Conservation (phyloP, 129 eudicot genomes). For the Artemisia argyi region DNA sequence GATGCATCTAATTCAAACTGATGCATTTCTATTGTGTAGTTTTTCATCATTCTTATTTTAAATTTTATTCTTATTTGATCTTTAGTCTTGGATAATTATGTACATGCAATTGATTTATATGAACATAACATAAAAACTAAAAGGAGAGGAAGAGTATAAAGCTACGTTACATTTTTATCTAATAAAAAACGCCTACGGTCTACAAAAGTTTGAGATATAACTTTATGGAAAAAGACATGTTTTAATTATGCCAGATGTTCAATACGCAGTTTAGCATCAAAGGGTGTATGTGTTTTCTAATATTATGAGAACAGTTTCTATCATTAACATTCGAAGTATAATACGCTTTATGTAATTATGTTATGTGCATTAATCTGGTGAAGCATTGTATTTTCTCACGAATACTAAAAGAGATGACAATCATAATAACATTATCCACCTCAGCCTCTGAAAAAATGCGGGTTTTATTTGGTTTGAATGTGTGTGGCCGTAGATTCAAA, state of each 20-base stretch:
- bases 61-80: no score
- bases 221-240: conserved; percentile 2
- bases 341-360: no score
- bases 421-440: background rate
- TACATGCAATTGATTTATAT: no score
- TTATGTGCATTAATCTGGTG: background rate
- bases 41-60: no score
- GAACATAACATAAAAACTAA: background rate
- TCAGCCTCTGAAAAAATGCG: no score
- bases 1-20: no score
- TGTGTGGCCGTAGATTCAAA: no score
- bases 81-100: no score
- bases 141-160: background rate
- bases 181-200: background rate
- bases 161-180: background rate
- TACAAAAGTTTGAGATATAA: background rate
- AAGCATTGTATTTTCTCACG: background rate
- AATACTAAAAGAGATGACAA: background rate
- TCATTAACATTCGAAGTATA: background rate
- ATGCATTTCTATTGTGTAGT: no score
- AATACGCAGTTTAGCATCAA: background rate
- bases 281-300: background rate
- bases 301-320: background rate
- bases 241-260: background rate
- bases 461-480: no score